These are phyloP conservation scores for Suillus plorans DNA, from an alignment of 768 basidiomycete genomes.

Conservation along the genomic window DNA sequence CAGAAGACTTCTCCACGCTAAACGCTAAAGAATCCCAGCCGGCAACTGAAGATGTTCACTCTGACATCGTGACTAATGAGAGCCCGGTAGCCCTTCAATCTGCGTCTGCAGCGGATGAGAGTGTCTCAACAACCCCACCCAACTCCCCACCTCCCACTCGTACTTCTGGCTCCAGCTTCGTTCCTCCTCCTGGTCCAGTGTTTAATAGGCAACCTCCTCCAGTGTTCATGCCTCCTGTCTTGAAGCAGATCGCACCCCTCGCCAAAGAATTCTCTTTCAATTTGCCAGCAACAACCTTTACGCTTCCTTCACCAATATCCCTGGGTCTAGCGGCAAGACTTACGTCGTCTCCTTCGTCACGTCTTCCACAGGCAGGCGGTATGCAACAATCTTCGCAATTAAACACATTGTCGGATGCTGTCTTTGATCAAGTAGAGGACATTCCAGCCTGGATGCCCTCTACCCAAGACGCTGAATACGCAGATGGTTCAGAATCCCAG, in stretches of 20 bases:
- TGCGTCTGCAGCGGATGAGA: conserved; percentile 27
- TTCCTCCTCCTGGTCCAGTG: conserved; percentile 44
- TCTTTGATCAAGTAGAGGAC: conserved; percentile 50
- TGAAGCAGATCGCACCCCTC: conserved; percentile 14
- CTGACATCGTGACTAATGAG: conserved; percentile 53
- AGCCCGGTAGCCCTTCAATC: conserved; percentile 24
- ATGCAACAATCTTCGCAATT: conserved; percentile 55
- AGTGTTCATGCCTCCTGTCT: conserved; percentile 25
- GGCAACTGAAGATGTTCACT: conserved; percentile 22
- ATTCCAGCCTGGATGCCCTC: conserved; percentile 54
- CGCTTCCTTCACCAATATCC: conserved; percentile 44
- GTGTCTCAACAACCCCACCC: conserved; percentile 56
- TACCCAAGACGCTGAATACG: conserved; percentile 61
- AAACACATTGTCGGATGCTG: conserved; percentile 46
- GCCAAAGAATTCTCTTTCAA: conserved; percentile 35
- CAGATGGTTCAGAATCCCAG: conserved; percentile 38
- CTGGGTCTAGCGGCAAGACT: conserved; percentile 42
- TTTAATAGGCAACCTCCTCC: conserved; percentile 54
- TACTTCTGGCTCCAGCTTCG: conserved; percentile 22
- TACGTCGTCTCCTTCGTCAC: conserved; percentile 23
- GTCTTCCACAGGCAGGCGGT: conserved; percentile 20
- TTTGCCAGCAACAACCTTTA: conserved; percentile 38
- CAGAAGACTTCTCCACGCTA: conserved; percentile 27
- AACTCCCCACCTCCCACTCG: conserved; percentile 47
- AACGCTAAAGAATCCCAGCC: conserved; percentile 1